phyloP scores from a whole-genome alignment of 2,329 filamentous ascomycete species.

The Calonectria pseudoreteaudii region DNA sequence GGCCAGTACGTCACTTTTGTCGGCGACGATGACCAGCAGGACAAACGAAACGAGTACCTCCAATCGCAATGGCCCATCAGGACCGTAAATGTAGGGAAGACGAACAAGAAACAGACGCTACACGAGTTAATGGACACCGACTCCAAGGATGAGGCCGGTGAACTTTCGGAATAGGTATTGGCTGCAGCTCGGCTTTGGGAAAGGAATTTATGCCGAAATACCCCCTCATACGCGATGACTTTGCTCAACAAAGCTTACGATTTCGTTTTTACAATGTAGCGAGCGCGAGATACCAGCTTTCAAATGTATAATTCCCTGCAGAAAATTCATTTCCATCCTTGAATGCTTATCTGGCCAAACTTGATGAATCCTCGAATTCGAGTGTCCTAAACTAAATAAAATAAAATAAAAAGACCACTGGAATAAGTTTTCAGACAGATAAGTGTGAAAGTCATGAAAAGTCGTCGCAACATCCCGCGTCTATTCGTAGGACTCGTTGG shows the following conservation, averaged over 20 bases:
- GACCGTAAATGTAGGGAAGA: background rate
- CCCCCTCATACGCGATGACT: background rate
- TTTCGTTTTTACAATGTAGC: background rate
- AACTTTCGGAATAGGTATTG: background rate
- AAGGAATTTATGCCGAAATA: background rate
- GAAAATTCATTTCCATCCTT: background rate
- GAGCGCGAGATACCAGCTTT: background rate
- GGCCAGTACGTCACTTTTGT: background rate
- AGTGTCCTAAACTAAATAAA: too few relatives aligned
- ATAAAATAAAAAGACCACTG: background rate
- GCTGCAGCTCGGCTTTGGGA: background rate
- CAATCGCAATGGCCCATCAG: background rate
- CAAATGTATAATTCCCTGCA: background rate
- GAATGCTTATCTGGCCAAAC: background rate
- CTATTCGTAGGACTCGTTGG: slow-evolving; percentile 21
- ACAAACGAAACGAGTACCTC: background rate
- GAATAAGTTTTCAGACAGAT: background rate
- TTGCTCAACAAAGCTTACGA: background rate
- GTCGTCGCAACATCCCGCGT: too few relatives aligned
- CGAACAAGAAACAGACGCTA: background rate
- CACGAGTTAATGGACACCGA: background rate
- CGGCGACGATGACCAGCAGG: background rate
- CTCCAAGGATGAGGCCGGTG: background rate
- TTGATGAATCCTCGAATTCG: background rate
- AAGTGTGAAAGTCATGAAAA: background rate